These are phyloP conservation scores for Globisporangium alternatum DNA, from an alignment of 352 stramenopile genomes.

Conservation along the genomic window DNA sequence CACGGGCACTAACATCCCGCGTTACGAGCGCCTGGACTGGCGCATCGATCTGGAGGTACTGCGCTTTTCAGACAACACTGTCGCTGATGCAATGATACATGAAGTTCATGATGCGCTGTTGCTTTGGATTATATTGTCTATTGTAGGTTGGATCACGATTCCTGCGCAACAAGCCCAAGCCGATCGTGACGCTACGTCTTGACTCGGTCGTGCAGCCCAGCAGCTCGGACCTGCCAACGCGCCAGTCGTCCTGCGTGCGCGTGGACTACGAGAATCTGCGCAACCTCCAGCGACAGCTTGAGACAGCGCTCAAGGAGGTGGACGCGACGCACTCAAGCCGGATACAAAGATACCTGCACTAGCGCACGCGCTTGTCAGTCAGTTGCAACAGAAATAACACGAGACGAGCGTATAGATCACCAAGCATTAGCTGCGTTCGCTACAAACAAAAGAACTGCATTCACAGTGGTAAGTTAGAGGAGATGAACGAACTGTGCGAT, in stretches of 20 bases:
- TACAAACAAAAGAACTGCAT: neutral
- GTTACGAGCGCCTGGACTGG: conserved; percentile 71
- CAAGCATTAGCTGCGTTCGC: neutral
- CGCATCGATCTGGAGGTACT: conserved; percentile 77
- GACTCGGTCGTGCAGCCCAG: conserved; percentile 32
- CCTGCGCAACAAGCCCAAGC: conserved; percentile 53
- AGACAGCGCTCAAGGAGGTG: conserved; percentile 63
- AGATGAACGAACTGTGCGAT: neutral
- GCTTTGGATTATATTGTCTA: neutral
- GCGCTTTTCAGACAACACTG: neutral
- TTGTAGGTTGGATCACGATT: conserved; percentile 61
- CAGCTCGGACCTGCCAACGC: conserved; percentile 20
- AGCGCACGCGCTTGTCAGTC: conserved; percentile 10
- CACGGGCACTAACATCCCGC: conserved; percentile 38
- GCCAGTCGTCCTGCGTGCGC: conserved; percentile 44
- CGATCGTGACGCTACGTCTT: conserved; percentile 66
- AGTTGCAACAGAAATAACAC: neutral
- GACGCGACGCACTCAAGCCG: conserved; percentile 67
- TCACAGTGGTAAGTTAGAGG: neutral
- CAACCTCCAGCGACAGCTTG: conserved; percentile 60
- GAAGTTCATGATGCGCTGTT: neutral
- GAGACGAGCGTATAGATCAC: neutral
- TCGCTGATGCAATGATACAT: neutral
- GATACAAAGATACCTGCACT: conserved; percentile 77
- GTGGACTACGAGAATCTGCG: conserved; percentile 66